Base-by-base conservation (phyloP, 2,329 filamentous ascomycete species). In the Sporothrix protearum region DNA sequence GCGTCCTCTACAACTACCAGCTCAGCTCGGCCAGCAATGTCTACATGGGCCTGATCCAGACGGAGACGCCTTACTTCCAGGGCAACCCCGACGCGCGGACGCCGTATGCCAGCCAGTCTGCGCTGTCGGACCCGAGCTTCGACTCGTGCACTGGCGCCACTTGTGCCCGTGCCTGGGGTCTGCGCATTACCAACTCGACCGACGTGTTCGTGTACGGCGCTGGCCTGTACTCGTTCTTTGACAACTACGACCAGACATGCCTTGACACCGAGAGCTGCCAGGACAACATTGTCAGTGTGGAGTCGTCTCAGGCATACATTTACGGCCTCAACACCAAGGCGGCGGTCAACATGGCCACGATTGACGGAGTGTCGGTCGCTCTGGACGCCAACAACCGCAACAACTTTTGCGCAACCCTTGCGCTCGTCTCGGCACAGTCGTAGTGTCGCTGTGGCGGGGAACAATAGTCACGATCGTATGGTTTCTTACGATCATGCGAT, bases 11-110 rank as follows among this genome's bases (percentile, higher is more conserved):
- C 83, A 95, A 97, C 84, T 97, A 97, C 84, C 92, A 97, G 81
- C 83, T 97, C 77, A 83, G 86, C 78, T 90, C 90, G 74, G 92
- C 94, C 1, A 85, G 88, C 77, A 91, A 94, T 78, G 85, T 97
- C 74, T 97, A 91, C 83, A 90, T 96, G 86, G 90, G 88, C 12
- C 83, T 92, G 68, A 93, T 97, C 77, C 94, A 97, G 82, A 92
- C 92, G 3, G 95, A 97, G 82, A 97, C 94, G 5, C 92, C 94
- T 42, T 94, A 92, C 84, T 93, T 91, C 85, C 92, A 97, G 82
- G 87, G 91, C 79, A 94, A 95, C 82, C 93, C 94, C 4, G 86
- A 91, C 75, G 87, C 92, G 2, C 85, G 87, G 10, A 84, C 87
- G 10, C 91, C 90, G 51, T 93, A 91, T 80, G 83, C 82, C 0